A percentile compares a stretch with the other conserved stretches of the same genome.
Evolutionary conservation across 306 rosid genomes (phyloP).

Genomic region (Cucumis cinereus): DNA sequence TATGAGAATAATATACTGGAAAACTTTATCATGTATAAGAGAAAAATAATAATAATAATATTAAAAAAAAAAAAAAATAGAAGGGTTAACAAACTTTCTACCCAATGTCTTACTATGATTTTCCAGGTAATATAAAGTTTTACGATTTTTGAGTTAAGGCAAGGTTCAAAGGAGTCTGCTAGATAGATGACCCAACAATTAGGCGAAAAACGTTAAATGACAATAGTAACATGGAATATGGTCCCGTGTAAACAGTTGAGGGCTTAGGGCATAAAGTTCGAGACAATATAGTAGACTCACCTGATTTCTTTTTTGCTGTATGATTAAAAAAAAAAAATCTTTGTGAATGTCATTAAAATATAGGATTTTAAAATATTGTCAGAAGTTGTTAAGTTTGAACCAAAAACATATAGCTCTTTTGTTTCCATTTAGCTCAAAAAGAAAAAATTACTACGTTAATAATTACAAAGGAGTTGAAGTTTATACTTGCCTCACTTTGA

Average conservation of each 20-base stretch:
- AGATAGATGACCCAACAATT: too few species aligned
- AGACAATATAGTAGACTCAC: background rate
- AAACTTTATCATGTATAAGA: background rate
- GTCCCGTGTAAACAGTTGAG: background rate
- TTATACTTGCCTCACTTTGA: slow-evolving; percentile 22
- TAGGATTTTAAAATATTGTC: background rate
- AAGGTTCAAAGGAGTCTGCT: too few species aligned
- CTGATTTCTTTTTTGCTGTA: background rate
- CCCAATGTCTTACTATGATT: background rate
- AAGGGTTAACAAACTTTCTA: background rate
- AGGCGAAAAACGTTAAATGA: too few species aligned
- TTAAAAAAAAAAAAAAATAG: background rate
- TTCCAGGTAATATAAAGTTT: background rate
- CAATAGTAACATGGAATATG: background rate
- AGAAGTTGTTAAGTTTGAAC: background rate
- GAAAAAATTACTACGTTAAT: background rate
- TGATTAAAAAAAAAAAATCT: background rate
- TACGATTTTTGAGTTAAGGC: background rate
- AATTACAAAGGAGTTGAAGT: background rate
- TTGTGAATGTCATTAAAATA: background rate
- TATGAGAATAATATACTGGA: background rate
- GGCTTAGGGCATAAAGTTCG: background rate
- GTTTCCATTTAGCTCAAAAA: background rate
- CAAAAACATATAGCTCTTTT: background rate
- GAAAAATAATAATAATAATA: too few species aligned